These are phyloP conservation scores for Epithele typhae DNA, from an alignment of 768 basidiomycete genomes.

Conservation along the genomic window DNA sequence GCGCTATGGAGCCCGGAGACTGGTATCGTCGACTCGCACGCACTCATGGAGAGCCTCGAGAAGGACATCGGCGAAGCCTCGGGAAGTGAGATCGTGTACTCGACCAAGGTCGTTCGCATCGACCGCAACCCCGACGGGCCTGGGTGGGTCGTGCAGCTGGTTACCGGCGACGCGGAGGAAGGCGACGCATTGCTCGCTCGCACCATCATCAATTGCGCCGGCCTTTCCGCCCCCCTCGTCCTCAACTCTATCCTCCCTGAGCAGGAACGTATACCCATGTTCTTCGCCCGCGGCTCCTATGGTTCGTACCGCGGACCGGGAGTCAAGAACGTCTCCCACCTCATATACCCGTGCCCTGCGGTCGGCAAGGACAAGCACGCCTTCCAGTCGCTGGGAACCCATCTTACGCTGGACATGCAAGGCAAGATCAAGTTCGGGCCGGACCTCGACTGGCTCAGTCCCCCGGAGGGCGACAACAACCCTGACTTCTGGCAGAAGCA, in stretches of 20 bases:
- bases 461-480: slow-evolving; percentile 40
- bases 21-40: slow-evolving; percentile 87
- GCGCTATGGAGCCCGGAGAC: slow-evolving; percentile 85
- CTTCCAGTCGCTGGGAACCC: slow-evolving; percentile 88
- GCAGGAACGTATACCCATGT: slow-evolving; percentile 61
- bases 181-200: slow-evolving; percentile 67
- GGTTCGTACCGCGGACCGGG: slow-evolving; percentile 84
- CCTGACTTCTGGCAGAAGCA: slow-evolving; percentile 74
- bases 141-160: slow-evolving; percentile 88
- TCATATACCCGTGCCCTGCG: slow-evolving; percentile 91
- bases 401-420: slow-evolving; percentile 82
- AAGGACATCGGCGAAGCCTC: slow-evolving; percentile 73
- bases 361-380: slow-evolving; percentile 50
- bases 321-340: slow-evolving; percentile 55
- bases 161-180: slow-evolving; percentile 44
- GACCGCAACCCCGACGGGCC: slow-evolving; percentile 48
- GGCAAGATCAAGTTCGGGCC: slow-evolving; percentile 90
- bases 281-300: slow-evolving; percentile 82
- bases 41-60: slow-evolving; percentile 79
- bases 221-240: slow-evolving; percentile 66
- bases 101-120: slow-evolving; percentile 80
- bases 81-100: slow-evolving; percentile 65
- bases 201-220: slow-evolving; percentile 80
- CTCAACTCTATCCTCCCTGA: slow-evolving; percentile 65
- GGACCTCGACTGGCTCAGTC: slow-evolving; percentile 82